Evolutionary conservation across 2,329 filamentous ascomycete species (phyloP), one percentile per base, ranked within the genome.

Genomic region (Elsinoe arachidis): DNA sequence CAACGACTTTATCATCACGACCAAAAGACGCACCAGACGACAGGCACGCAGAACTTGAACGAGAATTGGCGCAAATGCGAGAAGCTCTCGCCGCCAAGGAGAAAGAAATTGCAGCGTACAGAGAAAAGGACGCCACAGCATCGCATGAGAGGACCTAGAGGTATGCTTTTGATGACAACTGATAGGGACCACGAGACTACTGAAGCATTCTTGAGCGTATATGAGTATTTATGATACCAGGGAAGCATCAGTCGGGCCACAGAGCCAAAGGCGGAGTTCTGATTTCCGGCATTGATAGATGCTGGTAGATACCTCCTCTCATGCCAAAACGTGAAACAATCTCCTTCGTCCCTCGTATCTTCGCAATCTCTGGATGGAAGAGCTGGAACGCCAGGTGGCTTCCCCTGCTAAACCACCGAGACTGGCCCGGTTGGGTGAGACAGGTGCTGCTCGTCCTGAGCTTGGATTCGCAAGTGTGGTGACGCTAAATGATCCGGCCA

Each of bases 51-150:
- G 80, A 83, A 49, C 73, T 95, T 51, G 80, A 85, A 67, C 78
- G 83, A 21, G 88, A 95, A 69, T 84, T 87, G 0, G 87, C 91
- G 66, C 77, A 78, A 55, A 93, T 93, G 83, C 80, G 87, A 37
- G 82, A 85, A 68, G 76, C 86, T 69, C 75, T 91, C 30, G 78
- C 83, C 9, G 85, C 82, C 11, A 91, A 90, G 66, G 87, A 91
- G 70, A 78, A 83, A 47, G 87, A 91, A 65, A 73, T 91, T 58
- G 84, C 84, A 51, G 75, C 14, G 19, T 39, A 46, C 41, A 11
- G 26, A 2, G 12, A 3, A 14, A 46, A 26, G n/a, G 17, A 26
- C 10, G 17, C 10, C 11, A 4, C 41, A 26, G n/a, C 17, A 23
- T 26, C 26, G 26, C 10, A n/a, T 14, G 41, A 6, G 10, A 26